A percentile compares a stretch with the other conserved stretches of the same genome.
phyloP scores from a whole-genome alignment of 2,329 filamentous ascomycete species.

The Incumbomyces lentus region DNA sequence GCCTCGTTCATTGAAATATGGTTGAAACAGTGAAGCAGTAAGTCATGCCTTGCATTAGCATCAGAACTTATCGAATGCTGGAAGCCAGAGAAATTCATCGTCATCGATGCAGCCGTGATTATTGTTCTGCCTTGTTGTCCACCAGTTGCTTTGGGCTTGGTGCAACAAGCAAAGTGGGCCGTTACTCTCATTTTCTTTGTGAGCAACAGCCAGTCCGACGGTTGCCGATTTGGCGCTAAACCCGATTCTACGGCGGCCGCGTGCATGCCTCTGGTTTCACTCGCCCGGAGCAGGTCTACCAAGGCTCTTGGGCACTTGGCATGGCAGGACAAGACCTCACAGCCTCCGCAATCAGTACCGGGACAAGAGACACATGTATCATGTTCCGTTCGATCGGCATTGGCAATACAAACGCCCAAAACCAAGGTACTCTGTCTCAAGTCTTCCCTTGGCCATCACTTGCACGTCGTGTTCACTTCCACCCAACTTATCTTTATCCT shows the following conservation, averaged over 20 bases:
- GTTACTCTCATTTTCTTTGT: constrained; percentile 1
- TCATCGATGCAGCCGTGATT: background rate
- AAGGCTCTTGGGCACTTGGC: constrained; percentile 3
- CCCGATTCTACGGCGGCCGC: background rate
- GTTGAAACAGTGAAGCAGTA: background rate
- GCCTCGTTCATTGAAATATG: background rate
- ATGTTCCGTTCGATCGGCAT: background rate
- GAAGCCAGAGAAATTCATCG: too few species aligned
- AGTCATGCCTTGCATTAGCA: too few species aligned
- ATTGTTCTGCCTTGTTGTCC: constrained; percentile 1
- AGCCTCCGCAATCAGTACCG: constrained; percentile 1
- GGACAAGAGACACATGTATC: background rate
- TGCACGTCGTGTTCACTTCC: background rate
- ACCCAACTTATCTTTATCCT: background rate
- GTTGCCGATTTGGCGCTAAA: background rate
- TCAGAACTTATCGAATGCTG: too few species aligned
- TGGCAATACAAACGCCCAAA: background rate
- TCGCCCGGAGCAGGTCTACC: background rate
- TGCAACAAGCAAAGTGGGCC: background rate
- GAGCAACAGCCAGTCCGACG: background rate
- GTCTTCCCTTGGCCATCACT: background rate
- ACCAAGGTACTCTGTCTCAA: background rate
- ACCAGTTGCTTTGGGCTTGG: background rate
- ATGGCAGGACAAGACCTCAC: background rate
- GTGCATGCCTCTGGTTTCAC: background rate